Percentiles rank a stretch among this genome's conserved stretches.
Evolutionary conservation across 257 asterid genomes (phyloP).

Genomic region (Solanum pimpinellifolium): DNA sequence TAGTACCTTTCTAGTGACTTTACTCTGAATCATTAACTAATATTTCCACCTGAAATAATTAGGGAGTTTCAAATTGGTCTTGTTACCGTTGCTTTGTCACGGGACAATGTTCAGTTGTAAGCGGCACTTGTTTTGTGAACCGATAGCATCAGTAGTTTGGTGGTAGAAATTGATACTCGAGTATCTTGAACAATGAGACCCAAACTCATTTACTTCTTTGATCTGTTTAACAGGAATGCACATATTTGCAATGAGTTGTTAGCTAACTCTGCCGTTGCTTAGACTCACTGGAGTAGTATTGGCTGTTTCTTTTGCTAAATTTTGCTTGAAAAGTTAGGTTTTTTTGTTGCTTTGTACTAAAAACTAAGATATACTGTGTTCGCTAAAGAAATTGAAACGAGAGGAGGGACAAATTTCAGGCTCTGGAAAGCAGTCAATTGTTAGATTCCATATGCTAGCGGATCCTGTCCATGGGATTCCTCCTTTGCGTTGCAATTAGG

Average conservation of each 20-base stretch:
- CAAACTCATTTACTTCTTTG: not conserved
- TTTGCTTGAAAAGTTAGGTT: not conserved
- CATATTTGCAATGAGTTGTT: not conserved
- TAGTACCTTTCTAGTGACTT: not conserved
- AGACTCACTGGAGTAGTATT: not conserved
- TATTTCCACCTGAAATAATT: not conserved
- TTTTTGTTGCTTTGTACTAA: not conserved
- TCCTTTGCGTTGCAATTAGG: not conserved
- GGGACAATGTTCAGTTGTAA: not conserved
- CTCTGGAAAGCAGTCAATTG: not conserved
- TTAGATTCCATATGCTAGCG: not conserved
- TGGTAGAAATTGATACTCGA: not conserved
- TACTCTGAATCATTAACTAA: not conserved
- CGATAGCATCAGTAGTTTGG: not conserved
- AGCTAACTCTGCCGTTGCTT: not conserved
- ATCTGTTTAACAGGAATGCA: not conserved
- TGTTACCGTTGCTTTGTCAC: not conserved
- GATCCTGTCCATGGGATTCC: not conserved
- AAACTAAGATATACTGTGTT: not conserved
- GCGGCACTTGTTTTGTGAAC: not conserved
- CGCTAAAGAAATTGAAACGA: not conserved
- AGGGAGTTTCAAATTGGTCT: not conserved
- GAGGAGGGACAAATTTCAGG: not conserved
- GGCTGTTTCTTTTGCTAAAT: not conserved
- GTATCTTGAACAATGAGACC: not conserved